These are phyloP conservation scores for Keithomyces neogunnii DNA, from an alignment of 2,329 filamentous ascomycete genomes.

Conservation along the genomic window DNA sequence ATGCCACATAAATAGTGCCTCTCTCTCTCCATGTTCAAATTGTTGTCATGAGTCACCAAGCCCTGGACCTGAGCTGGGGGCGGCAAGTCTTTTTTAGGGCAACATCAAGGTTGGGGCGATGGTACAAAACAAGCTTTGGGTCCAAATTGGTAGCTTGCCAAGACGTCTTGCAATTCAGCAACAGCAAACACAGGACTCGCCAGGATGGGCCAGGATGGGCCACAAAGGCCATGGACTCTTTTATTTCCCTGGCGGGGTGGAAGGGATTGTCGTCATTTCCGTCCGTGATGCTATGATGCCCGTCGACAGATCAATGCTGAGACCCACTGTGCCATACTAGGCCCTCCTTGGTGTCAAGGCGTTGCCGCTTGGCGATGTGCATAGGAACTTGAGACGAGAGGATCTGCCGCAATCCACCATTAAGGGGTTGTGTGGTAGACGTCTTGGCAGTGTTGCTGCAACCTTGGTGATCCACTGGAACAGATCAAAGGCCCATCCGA, in stretches of 20 bases:
- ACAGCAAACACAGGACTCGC: background rate
- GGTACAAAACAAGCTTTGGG: background rate
- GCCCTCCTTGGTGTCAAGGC: slow-evolving; percentile 16
- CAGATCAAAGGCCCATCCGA: background rate
- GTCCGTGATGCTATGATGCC: background rate
- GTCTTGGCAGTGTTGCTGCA: slow-evolving; percentile 2
- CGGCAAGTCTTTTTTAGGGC: background rate
- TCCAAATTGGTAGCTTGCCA: background rate
- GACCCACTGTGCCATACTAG: slow-evolving; percentile 21
- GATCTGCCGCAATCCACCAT: background rate
- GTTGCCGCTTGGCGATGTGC: slow-evolving; percentile 24
- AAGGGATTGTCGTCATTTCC: background rate
- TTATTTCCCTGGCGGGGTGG: background rate
- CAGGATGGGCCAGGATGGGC: background rate
- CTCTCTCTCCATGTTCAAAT: no score
- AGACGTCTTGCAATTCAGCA: background rate
- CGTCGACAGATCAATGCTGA: background rate
- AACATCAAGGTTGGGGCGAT: no score
- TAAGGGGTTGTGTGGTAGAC: background rate
- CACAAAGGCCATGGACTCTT: slow-evolving; percentile 2
- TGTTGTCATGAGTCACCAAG: no score
- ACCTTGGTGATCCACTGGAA: background rate
- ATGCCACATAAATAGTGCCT: no score
- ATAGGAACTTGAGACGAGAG: slow-evolving; percentile 14
- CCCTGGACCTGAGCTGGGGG: background rate